phyloP scores from a whole-genome alignment of 345 rosid species.

The Chamaenerion angustifolium region DNA sequence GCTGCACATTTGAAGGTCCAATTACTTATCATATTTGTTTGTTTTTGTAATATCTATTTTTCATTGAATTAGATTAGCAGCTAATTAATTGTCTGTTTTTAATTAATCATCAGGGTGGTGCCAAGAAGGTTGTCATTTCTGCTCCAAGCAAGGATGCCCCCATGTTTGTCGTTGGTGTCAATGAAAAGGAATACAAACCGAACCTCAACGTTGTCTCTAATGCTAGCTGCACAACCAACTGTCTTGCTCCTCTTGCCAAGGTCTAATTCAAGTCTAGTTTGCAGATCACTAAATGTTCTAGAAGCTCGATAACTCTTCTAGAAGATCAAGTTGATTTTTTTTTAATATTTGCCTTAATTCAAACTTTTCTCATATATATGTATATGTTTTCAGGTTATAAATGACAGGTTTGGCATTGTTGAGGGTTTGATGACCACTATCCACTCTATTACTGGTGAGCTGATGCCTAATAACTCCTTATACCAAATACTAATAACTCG shows the following conservation, averaged over 20 bases:
- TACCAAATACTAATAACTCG: too few relatives aligned
- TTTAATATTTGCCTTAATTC: not conserved
- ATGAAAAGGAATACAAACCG: constrained; percentile 76
- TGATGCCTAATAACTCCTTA: too few relatives aligned
- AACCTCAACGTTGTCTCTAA: constrained; percentile 70
- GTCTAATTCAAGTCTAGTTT: constrained; percentile 1
- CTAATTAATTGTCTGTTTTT: not conserved
- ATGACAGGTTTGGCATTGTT: constrained; percentile 80
- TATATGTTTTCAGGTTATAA: constrained; percentile 38
- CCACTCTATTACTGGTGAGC: constrained; percentile 68
- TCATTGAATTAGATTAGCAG: too few relatives aligned
- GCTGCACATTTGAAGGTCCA: constrained; percentile 91
- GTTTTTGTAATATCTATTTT: too few relatives aligned
- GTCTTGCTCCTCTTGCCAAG: constrained; percentile 95
- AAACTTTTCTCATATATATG: not conserved
- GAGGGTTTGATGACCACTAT: constrained; percentile 98
- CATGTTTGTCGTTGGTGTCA: constrained; percentile 92
- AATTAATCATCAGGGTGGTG: constrained; percentile 55
- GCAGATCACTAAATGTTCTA: too few relatives aligned
- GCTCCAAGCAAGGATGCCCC: constrained; percentile 96
- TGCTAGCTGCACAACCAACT: constrained; percentile 96
- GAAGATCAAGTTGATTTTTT: not conserved
- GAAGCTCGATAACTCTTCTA: not conserved
- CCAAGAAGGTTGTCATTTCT: constrained; percentile 87
- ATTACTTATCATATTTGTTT: not conserved